Base-by-base conservation (phyloP, 371 early-diverging fungal genomes). In the Mortierella sp. region DNA sequence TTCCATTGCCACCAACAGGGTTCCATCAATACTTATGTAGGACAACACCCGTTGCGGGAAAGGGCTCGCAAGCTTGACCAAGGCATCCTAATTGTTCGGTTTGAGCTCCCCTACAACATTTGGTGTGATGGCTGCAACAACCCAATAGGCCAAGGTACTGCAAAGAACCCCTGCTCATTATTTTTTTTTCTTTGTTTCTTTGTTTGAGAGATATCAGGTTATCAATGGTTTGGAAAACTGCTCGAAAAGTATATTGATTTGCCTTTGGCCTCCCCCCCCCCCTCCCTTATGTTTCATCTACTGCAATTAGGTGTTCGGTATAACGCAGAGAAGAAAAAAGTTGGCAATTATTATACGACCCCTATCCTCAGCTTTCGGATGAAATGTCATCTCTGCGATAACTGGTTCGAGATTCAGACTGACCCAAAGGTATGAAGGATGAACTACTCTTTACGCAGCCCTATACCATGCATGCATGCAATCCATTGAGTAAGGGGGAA, bases 251-350 rank as follows among this genome's bases (percentile, higher is more conserved):
- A n/a, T n/a, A n/a, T n/a, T n/a, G n/a, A n/a, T n/a, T n/a, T n/a
- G n/a, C n/a, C n/a, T n/a, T n/a, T n/a, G n/a, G n/a, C n/a, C n/a
- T n/a, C n/a, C n/a, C n/a, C n/a, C n/a, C n/a, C n/a, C n/a, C n/a
- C n/a, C n/a, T n/a, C n/a, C n/a, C n/a, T n/a, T n/a, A n/a, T n/a
- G n/a, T 37, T 37, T 46, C 37, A 43, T 15, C 18, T 21, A n/a
- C 51, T 1, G 4, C 29, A 4, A 37, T 37, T 66, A 92, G 94
- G 96, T 55, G 94, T 95, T 16, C 87, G 97, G 47, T 97, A 93
- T 72, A 98, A 98, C 86, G 96, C 98, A 1, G 95, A 97, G 75
- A 98, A 98, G 87, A 95, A 93, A 72, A 93, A 93, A 77, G 86
- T 95, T 59, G 97, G 96, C 30, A 94, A 89, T 46, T 98, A 97